phyloP scores from a whole-genome alignment of 495 filamentous ascomycete species.

The Annulohypoxylon stygium region DNA sequence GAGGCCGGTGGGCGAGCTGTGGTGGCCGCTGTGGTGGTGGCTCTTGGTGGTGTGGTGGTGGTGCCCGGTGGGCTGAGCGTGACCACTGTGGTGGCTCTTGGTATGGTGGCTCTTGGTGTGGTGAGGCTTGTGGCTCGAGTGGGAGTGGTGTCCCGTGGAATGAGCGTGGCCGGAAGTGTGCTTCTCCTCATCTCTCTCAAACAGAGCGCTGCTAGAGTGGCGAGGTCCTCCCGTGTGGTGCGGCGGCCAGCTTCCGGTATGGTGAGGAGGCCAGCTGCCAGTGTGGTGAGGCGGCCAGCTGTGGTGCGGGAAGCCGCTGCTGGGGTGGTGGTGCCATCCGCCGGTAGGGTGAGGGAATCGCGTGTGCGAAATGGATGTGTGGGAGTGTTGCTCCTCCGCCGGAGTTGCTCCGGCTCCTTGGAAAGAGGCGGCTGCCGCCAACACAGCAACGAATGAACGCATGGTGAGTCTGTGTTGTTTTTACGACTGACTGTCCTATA shows the following conservation, averaged over 20 bases:
- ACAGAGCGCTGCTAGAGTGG: constrained; percentile 2
- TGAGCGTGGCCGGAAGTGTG: not conserved
- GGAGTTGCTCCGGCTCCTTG: constrained; percentile 34
- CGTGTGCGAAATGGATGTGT: constrained; percentile 1
- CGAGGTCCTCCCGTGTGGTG: constrained; percentile 21
- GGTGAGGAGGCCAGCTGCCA: not conserved
- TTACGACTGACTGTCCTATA: not conserved
- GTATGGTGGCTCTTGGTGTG: constrained; percentile 9
- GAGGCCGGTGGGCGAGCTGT: not conserved
- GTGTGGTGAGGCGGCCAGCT: not conserved
- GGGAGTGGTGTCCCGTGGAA: constrained; percentile 10
- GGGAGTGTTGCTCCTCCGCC: not conserved
- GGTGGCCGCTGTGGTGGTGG: not conserved
- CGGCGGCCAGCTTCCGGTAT: not conserved
- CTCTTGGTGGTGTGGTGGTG: not conserved
- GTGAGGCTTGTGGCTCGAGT: constrained; percentile 1
- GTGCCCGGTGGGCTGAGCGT: constrained; percentile 17
- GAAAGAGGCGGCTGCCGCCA: constrained; percentile 33
- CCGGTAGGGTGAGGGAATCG: constrained; percentile 28
- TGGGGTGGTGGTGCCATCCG: constrained; percentile 14
- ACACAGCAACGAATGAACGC: constrained; percentile 40
- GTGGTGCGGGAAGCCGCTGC: constrained; percentile 17
- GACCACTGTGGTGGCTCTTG: constrained; percentile 3
- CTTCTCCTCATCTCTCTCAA: constrained; percentile 15
- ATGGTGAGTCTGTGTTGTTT: constrained; percentile 26